A percentile compares a stretch with the other conserved stretches of the same genome.
phyloP scores from a whole-genome alignment of 768 basidiomycete species.

The Mycena rosella region DNA sequence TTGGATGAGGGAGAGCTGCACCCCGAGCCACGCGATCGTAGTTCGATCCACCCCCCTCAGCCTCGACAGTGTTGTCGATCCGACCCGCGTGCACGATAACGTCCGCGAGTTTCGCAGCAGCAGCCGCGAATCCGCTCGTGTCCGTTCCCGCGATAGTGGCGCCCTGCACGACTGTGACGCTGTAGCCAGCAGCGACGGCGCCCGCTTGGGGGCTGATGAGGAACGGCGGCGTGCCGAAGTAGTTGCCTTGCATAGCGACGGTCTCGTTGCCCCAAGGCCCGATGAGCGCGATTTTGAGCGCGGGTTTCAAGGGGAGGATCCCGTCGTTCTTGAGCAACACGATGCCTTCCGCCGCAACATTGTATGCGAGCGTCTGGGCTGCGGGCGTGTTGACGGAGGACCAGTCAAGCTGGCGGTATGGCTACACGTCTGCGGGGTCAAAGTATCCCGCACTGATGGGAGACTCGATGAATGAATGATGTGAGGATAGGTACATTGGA shows the following conservation, averaged over 20 bases:
- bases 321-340: slow-evolving; percentile 76
- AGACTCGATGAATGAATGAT: background rate
- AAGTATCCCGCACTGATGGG: slow-evolving; percentile 70
- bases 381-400: slow-evolving; percentile 59
- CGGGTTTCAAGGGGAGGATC: slow-evolving; percentile 60
- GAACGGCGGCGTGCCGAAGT: slow-evolving; percentile 66
- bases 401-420: slow-evolving; percentile 64
- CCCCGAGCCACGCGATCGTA: slow-evolving; percentile 66
- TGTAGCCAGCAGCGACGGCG: slow-evolving; percentile 60
- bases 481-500: background rate
- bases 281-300: slow-evolving; percentile 66
- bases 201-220: slow-evolving; percentile 66
- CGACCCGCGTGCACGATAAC: slow-evolving; percentile 67
- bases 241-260: slow-evolving; percentile 70
- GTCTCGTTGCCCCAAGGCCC: slow-evolving; percentile 73
- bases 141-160: slow-evolving; percentile 52
- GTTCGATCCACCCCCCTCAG: slow-evolving; percentile 62
- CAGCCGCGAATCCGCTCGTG: slow-evolving; percentile 60
- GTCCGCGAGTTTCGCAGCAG: slow-evolving; percentile 61
- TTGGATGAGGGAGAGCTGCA: slow-evolving; percentile 62
- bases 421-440: slow-evolving; percentile 61
- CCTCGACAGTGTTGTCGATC: slow-evolving; percentile 62
- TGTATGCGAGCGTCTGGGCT: slow-evolving; percentile 63
- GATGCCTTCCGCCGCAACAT: slow-evolving; percentile 65
- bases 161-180: slow-evolving; percentile 57